Conservation (phyloP, 2,329 filamentous ascomycete genomes). For the Verticillium klebahnii region DNA sequence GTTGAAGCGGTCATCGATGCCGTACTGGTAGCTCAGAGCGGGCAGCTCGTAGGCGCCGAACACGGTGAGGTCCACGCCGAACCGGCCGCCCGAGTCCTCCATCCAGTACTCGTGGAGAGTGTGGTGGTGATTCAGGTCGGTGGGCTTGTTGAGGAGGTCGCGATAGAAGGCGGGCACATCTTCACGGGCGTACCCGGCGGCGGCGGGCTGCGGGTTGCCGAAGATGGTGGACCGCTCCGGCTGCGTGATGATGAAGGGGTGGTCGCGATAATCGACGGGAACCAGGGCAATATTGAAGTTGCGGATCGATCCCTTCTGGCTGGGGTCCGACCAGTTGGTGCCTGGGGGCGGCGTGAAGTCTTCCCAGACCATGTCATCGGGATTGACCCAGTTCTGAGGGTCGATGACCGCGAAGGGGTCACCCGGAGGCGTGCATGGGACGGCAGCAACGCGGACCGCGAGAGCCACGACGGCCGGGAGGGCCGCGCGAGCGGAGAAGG, state of each 20-base stretch:
- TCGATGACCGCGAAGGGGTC: constrained; percentile 46
- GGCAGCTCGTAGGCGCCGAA: constrained; percentile 49
- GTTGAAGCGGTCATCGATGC: constrained; percentile 44
- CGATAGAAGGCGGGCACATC: constrained; percentile 46
- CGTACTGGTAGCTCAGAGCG: constrained; percentile 42
- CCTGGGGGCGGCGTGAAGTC: constrained; percentile 42
- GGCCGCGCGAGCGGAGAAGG: neutral
- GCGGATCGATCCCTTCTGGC: constrained; percentile 35
- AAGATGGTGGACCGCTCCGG: constrained; percentile 42
- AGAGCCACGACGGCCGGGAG: constrained; percentile 4
- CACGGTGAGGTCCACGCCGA: constrained; percentile 46
- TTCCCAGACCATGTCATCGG: constrained; percentile 48
- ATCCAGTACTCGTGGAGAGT: constrained; percentile 55
- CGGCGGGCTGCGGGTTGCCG: constrained; percentile 39
- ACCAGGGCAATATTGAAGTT: constrained; percentile 55
- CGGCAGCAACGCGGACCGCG: constrained; percentile 2
- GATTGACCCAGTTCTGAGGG: constrained; percentile 47
- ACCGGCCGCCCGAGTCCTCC: constrained; percentile 48
- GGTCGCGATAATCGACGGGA: constrained; percentile 45
- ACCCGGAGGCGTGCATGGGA: constrained; percentile 5
- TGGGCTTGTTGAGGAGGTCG: constrained; percentile 45
- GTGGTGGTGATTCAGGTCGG: constrained; percentile 43
- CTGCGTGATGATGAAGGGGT: constrained; percentile 43
- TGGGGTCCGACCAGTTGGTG: constrained; percentile 42
- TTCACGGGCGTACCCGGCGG: constrained; percentile 27